Evolutionary conservation across 495 filamentous ascomycete genomes (phyloP).

Genomic region (Aspergillus biplanus): DNA sequence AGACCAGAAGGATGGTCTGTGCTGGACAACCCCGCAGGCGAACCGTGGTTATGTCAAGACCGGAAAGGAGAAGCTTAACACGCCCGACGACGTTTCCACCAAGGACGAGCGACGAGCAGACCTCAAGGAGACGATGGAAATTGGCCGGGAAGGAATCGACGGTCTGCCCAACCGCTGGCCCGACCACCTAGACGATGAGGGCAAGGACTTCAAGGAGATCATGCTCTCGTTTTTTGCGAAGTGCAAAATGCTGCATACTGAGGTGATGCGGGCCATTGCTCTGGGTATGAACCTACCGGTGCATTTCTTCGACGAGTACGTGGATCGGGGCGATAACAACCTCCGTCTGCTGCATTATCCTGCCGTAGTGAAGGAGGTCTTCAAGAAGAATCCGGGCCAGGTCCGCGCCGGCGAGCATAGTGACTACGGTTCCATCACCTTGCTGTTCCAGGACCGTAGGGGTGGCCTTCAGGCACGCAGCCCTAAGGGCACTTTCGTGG

Average conservation of each 20-base stretch:
- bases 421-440: conserved; percentile 86
- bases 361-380: conserved; percentile 65
- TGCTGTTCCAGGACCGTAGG: conserved; percentile 84
- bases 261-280: conserved; percentile 88
- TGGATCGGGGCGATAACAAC: conserved; percentile 78
- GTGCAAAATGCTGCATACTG: conserved; percentile 74
- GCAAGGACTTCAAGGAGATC: conserved; percentile 64
- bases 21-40: conserved; percentile 71
- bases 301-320: conserved; percentile 76
- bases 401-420: conserved; percentile 86
- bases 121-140: conserved; percentile 84
- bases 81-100: conserved; percentile 57
- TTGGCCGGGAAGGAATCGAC: conserved; percentile 73
- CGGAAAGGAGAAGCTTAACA: conserved; percentile 77
- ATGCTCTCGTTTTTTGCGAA: conserved; percentile 75
- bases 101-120: conserved; percentile 69
- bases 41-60: conserved; percentile 79
- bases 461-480: conserved; percentile 86
- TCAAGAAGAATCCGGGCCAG: conserved; percentile 69
- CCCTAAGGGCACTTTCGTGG: conserved; percentile 76
- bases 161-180: conserved; percentile 84
- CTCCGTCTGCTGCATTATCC: conserved; percentile 92
- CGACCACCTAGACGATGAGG: conserved; percentile 59
- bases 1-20: conserved; percentile 68
- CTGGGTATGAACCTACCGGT: conserved; percentile 77